Evolutionary conservation across 495 filamentous ascomycete genomes (phyloP), one percentile per base, ranked within the genome.

Genomic region (Hamigera avellanea): DNA sequence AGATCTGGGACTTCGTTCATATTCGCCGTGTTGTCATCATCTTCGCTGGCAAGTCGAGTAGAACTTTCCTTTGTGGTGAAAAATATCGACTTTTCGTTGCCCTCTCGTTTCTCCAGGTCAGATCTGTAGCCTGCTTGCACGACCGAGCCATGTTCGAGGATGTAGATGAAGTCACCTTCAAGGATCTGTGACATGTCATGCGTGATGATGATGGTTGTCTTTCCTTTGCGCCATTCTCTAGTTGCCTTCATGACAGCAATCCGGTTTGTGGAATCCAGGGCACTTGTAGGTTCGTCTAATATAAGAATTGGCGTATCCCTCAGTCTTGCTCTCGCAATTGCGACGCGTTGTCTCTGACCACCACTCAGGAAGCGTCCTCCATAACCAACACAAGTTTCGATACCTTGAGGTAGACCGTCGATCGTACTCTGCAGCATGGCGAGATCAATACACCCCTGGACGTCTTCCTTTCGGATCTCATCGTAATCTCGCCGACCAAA

Each of bases 191-290:
- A 72, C 32, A 86, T 78, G 42, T 96, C 86, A 46, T 96, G 91
- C 0, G 91, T 95, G 48, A 94, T 83, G 14, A 86, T 80, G 35
- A 95, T 76, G 1, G 84, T 86, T 0, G 86, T 95, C 32, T 81
- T 76, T 8, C 78, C 80, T 35, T 67, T 64, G 1, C 82, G 67
- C 45, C 77, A 83, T 37, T 70, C 67, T 26, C 86, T 77, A 36
- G 93, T 61, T 1, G 76, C 77, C 3, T 78, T 74, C 54, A 91
- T 81, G 30, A 93, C 59, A 10, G 78, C 62, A 17, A 64, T 61
- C 49, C 88, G 83, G 39, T 76, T 81, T 28, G 71, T 72, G 6
- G 75, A 71, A 49, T 95, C 87, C 15, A 95, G 56, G 15, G 86
- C 82, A 46, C 77, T 80, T 1, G 85, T 95, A 5, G 80, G 80